Base-by-base conservation (phyloP, 306 rosid genomes). In the Albizia julibrissin region DNA sequence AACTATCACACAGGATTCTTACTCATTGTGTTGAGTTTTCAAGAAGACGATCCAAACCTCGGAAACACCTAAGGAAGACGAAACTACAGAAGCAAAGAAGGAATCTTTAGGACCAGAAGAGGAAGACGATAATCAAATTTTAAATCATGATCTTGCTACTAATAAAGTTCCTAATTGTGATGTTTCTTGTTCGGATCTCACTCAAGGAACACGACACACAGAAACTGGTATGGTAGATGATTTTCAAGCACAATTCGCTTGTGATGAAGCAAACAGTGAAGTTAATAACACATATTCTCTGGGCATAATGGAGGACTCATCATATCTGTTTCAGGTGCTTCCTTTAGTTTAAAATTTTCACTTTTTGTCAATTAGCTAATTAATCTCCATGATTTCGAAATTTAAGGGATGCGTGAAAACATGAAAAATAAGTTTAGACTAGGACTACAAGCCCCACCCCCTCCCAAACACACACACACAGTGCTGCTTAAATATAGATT, bases 101-200 rank as follows among this genome's bases (percentile, higher is more conserved):
- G 85, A 83, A 75, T 76, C 81, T 7, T 66, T 11, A 29, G 24
- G 75, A 24, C 50, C 79, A 62, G 89, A 88, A 40, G 92, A 88
- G 80, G 91, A 87, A 56, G 85, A 87, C 80, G 91, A 87, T 64
- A 83, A 89, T 7, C 91, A 91, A 79, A 39, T 85, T 79, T 42
- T 62, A 19, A 87, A 82, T 65, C 76, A 81, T 31, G 78, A 83
- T 31, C 84, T 84, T 29, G 29, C 83, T 65, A 84, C 88, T 19
- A 68, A 34, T 39, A n/a, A 19, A 29, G 81, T 87, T 77, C 83
- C 80, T 6, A 69, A 69, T 69, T 87, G 93, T 64, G 98, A 92
- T 27, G 92, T 91, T 33, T 94, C 98, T 65, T 94, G 97, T 67
- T 94, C 97, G 34, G 98, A 94, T 87, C 91, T 94, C 76, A 94